A percentile compares a stretch with the other conserved stretches of the same genome.
Evolutionary conservation across 768 basidiomycete genomes (phyloP).

Genomic region (Mycena rosella): DNA sequence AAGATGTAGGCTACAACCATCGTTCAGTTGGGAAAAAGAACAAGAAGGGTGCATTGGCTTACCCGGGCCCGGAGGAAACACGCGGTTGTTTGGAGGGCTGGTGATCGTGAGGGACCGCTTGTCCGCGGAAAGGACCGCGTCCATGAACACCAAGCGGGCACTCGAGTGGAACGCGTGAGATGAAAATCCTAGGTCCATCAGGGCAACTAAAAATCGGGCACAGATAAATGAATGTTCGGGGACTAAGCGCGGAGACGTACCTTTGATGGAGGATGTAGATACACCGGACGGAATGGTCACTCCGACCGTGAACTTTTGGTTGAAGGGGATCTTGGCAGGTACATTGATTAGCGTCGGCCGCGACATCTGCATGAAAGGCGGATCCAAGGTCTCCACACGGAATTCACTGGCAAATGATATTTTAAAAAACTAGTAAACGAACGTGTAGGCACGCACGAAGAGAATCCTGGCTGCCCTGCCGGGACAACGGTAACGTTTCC

Average conservation of each 20-base stretch:
- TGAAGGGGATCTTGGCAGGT: conserved; percentile 46
- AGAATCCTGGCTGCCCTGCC: conserved; percentile 34
- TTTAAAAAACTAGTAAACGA: not conserved
- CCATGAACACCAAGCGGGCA: conserved; percentile 48
- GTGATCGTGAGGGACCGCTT: conserved; percentile 47
- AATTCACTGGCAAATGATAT: conserved; percentile 41
- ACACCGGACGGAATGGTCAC: conserved; percentile 43
- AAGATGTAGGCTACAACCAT: conserved; percentile 35
- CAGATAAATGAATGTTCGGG: not conserved
- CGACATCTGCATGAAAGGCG: conserved; percentile 45
- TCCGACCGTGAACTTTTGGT: conserved; percentile 44
- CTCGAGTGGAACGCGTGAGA: conserved; percentile 50
- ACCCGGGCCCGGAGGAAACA: conserved; percentile 48
- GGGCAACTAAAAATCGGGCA: conserved; percentile 36
- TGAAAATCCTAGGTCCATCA: conserved; percentile 51
- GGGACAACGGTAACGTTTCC: conserved; percentile 25
- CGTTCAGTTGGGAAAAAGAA: not conserved
- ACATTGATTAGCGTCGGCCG: conserved; percentile 42
- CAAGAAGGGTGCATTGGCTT: not conserved
- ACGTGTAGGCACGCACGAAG: conserved; percentile 20
- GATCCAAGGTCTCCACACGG: conserved; percentile 47
- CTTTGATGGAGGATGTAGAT: conserved; percentile 22
- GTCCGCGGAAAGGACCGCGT: conserved; percentile 40
- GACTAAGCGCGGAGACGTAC: not conserved
- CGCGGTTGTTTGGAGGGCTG: conserved; percentile 49